Percentiles rank a stretch among this genome's conserved stretches.
phyloP scores from a whole-genome alignment of 208 protist genomes.

The Trypanosomatidae sp. region DNA sequence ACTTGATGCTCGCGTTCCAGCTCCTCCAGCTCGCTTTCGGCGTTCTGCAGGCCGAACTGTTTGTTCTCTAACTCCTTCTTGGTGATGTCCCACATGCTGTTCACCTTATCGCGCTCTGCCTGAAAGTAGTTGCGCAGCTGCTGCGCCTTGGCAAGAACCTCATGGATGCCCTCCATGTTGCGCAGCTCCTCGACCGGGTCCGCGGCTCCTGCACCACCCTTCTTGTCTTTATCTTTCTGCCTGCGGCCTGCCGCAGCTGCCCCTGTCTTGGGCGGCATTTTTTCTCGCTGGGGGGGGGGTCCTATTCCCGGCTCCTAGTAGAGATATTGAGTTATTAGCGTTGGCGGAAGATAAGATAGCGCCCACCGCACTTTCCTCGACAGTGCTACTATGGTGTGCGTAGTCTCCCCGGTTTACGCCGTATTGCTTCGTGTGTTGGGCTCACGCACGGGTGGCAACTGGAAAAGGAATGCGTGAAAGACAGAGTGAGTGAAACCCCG shows the following conservation, averaged over 20 bases:
- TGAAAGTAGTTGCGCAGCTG: conserved; percentile 97
- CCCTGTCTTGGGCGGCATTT: conserved; percentile 41
- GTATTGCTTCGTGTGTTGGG: not conserved
- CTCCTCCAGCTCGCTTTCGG: conserved; percentile 94
- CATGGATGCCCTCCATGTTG: conserved; percentile 66
- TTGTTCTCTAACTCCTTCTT: conserved; percentile 92
- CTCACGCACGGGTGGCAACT: not conserved
- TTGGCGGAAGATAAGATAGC: not conserved
- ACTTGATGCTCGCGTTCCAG: conserved; percentile 94
- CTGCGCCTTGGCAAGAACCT: conserved; percentile 85
- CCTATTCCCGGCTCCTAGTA: not conserved
- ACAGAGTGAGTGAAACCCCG: not conserved
- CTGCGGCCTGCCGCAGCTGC: conserved; percentile 15
- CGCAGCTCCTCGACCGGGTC: conserved; percentile 44
- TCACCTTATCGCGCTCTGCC: conserved; percentile 95
- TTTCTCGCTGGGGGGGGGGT: not conserved
- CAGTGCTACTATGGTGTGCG: not conserved
- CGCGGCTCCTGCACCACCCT: conserved; percentile 16
- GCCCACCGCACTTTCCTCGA: not conserved
- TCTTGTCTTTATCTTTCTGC: conserved; percentile 31
- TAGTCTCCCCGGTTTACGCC: not conserved
- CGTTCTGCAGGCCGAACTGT: conserved; percentile 78
- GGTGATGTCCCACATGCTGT: conserved; percentile 92
- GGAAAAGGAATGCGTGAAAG: not conserved
- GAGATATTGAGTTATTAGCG: not conserved